Percentiles rank a stretch among this genome's conserved stretches.
phyloP scores from a whole-genome alignment of 805 yeast species.

The Candida hungchunana region DNA sequence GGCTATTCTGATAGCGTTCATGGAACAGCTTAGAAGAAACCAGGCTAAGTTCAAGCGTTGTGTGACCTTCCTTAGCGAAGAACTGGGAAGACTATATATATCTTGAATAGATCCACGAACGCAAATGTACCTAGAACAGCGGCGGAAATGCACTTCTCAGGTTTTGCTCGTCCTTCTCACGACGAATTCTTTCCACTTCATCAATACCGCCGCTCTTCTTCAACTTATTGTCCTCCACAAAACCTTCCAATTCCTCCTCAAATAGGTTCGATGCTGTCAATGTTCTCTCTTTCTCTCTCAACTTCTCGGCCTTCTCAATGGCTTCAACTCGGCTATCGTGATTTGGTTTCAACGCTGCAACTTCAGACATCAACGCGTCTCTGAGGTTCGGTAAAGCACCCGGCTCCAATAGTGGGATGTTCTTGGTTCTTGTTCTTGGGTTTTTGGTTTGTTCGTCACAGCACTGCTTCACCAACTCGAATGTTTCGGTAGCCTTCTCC shows the following conservation, averaged over 20 bases:
- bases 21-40: constrained; percentile 8
- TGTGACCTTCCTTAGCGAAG: constrained; percentile 3
- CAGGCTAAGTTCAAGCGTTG: constrained; percentile 15
- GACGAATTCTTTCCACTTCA: constrained; percentile 70
- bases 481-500: constrained; percentile 75
- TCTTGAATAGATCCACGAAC: neutral
- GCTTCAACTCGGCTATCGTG: constrained; percentile 87
- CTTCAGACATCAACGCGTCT: constrained; percentile 79
- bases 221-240: constrained; percentile 72
- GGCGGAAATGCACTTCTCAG: constrained; percentile 46
- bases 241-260: constrained; percentile 79
- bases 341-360: constrained; percentile 72
- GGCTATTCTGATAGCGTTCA: constrained; percentile 12
- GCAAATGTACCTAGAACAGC: constrained; percentile 11
- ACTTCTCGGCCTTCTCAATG: constrained; percentile 77
- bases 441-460: constrained; percentile 71
- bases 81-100: neutral
- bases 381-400: constrained; percentile 57
- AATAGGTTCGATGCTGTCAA: constrained; percentile 57
- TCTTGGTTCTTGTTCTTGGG: constrained; percentile 36
- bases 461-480: constrained; percentile 74
- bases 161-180: constrained; percentile 65
- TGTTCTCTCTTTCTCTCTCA: constrained; percentile 68
- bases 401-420: constrained; percentile 53
- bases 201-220: constrained; percentile 87